Percentiles rank a stretch among this genome's conserved stretches.
Evolutionary conservation across 192 early-diverging fungal genomes (phyloP).

Genomic region (Helicostylum pulchrum): DNA sequence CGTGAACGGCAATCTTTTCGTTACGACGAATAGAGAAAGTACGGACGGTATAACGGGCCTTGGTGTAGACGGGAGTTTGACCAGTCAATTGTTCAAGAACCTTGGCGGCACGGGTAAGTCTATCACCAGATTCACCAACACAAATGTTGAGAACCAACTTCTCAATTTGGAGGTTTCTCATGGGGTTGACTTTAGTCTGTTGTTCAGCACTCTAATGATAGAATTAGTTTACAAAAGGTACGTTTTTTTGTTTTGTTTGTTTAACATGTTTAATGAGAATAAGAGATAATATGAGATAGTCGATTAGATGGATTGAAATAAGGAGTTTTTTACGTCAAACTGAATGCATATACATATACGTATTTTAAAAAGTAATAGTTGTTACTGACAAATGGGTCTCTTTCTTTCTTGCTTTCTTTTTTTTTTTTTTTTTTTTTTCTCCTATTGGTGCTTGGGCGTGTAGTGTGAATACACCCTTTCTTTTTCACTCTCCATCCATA

Average conservation of each 20-base stretch:
- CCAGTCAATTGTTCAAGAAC: slow-evolving; percentile 99
- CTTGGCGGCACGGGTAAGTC: slow-evolving; percentile 99
- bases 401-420: too few species aligned
- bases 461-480: too few species aligned
- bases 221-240: slow-evolving; percentile 13
- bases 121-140: slow-evolving; percentile 99
- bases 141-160: slow-evolving; percentile 99
- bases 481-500: too few species aligned
- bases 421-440: too few species aligned
- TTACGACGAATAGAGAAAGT: slow-evolving; percentile 99
- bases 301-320: too few species aligned
- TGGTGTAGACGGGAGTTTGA: slow-evolving; percentile 98
- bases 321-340: too few species aligned
- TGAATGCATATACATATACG: too few species aligned
- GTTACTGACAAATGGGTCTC: too few species aligned
- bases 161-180: slow-evolving; percentile 97
- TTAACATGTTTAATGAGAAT: background rate
- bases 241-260: background rate
- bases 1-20: slow-evolving; percentile 99
- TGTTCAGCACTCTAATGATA: slow-evolving; percentile 49
- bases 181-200: slow-evolving; percentile 80
- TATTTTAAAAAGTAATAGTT: too few species aligned
- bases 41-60: slow-evolving; percentile 99
- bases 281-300: too few species aligned
- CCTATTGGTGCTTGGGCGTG: too few species aligned